A percentile compares a stretch with the other conserved stretches of the same genome.
phyloP scores from a whole-genome alignment of 352 stramenopile genomes.

The Aphanomyces stellatus region DNA sequence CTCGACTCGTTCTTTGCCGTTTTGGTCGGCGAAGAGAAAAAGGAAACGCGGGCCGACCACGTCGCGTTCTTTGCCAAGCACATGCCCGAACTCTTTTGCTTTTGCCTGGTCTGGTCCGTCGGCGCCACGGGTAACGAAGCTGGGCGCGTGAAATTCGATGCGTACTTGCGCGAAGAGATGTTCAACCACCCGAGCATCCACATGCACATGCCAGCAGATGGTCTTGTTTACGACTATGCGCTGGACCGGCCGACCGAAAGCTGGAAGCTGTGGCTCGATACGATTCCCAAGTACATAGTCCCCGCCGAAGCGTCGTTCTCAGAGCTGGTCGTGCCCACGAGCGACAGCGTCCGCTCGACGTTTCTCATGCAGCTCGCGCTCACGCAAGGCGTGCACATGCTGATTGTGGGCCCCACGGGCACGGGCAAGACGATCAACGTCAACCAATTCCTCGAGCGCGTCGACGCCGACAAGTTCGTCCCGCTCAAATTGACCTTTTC shows the following conservation, averaged over 20 bases:
- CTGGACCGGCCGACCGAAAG: constrained; percentile 67
- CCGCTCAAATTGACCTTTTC: constrained; percentile 90
- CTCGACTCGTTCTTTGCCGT: constrained; percentile 87
- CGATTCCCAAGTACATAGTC: constrained; percentile 66
- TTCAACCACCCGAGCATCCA: constrained; percentile 37
- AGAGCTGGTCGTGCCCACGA: constrained; percentile 91
- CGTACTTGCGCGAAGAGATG: constrained; percentile 82
- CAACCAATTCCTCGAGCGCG: constrained; percentile 84
- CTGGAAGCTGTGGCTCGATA: constrained; percentile 90
- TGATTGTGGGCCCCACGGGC: constrained; percentile 90
- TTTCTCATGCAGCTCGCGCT: constrained; percentile 88
- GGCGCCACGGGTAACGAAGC: constrained; percentile 84
- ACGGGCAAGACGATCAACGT: constrained; percentile 95
- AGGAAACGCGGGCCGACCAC: constrained; percentile 62
- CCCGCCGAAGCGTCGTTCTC: constrained; percentile 76
- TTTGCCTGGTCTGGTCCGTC: constrained; percentile 88
- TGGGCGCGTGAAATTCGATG: constrained; percentile 77
- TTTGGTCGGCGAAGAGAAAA: constrained; percentile 78
- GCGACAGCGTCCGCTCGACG: constrained; percentile 88
- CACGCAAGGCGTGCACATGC: constrained; percentile 74
- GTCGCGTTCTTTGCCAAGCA: constrained; percentile 63
- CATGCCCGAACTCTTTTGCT: constrained; percentile 87
- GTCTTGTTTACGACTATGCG: constrained; percentile 88
- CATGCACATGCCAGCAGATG: constrained; percentile 40
- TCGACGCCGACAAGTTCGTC: constrained; percentile 84